Evolutionary conservation across 352 stramenopile genomes (phyloP).

Genomic region (Globisporangium spinosum): DNA sequence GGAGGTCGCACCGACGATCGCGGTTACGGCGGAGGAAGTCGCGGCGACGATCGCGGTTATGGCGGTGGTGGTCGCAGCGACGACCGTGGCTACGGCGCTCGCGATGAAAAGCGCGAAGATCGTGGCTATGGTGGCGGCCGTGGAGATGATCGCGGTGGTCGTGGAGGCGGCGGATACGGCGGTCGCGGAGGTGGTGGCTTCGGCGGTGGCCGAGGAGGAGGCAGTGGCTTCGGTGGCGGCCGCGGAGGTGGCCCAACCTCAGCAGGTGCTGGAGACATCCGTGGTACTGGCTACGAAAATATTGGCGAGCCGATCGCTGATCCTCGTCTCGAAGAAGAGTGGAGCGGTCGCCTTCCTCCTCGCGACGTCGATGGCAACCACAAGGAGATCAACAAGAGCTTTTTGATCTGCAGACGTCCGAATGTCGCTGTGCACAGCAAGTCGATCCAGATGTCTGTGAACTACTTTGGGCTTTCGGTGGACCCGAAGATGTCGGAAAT

Average conservation of each 20-base stretch:
- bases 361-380: not conserved
- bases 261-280: not conserved
- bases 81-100: not conserved
- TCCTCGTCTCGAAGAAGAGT: not conserved
- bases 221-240: not conserved
- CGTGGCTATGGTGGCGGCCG: not conserved
- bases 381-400: conserved; percentile 1
- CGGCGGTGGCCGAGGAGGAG: not conserved
- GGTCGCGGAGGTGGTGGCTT: not conserved
- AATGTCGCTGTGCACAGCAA: not conserved
- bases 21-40: not conserved
- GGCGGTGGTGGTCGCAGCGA: not conserved
- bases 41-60: not conserved
- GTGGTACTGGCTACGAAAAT: not conserved
- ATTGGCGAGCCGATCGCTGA: not conserved
- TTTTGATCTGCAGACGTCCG: not conserved
- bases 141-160: not conserved
- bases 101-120: conserved; percentile 1
- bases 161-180: not conserved
- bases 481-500: not conserved
- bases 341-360: not conserved
- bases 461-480: not conserved
- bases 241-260: not conserved
- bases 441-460: not conserved
- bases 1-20: not conserved